A percentile compares a stretch with the other conserved stretches of the same genome.
Conservation (phyloP, 495 filamentous ascomycete genomes). For the Penicillium samsonianum region DNA sequence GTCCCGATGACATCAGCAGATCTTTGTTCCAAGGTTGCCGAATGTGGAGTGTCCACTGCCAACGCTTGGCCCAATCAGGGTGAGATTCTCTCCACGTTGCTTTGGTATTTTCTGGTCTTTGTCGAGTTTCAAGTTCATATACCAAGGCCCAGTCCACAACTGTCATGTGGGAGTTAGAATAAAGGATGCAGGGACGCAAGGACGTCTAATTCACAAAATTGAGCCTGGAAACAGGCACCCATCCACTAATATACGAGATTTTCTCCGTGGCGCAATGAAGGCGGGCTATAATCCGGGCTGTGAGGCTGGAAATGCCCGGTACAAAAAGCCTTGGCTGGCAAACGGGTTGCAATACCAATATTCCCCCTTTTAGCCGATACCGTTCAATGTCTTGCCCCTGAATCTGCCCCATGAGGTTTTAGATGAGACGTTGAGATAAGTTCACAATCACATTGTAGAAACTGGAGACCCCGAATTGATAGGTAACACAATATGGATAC, state of each 20-base stretch:
- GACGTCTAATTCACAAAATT: neutral
- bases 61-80: neutral
- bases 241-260: neutral
- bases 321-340: neutral
- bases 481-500: neutral
- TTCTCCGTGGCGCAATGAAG: neutral
- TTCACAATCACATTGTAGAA: constrained; percentile 1
- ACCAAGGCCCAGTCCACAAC: neutral
- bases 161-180: neutral
- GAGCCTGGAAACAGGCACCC: neutral
- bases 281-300: constrained; percentile 1
- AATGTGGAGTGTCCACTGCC: no score
- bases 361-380: neutral
- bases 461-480: neutral
- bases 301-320: constrained; percentile 1
- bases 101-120: neutral
- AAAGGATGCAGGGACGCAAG: neutral
- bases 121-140: no score
- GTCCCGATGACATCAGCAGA: constrained; percentile 4
- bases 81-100: neutral
- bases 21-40: neutral
- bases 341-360: neutral
- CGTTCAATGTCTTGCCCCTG: constrained; percentile 4
- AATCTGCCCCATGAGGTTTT: neutral
- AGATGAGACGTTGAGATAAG: constrained; percentile 2